phyloP scores from a whole-genome alignment of 116 monocot species.

The Dioscorea cayenensis region DNA sequence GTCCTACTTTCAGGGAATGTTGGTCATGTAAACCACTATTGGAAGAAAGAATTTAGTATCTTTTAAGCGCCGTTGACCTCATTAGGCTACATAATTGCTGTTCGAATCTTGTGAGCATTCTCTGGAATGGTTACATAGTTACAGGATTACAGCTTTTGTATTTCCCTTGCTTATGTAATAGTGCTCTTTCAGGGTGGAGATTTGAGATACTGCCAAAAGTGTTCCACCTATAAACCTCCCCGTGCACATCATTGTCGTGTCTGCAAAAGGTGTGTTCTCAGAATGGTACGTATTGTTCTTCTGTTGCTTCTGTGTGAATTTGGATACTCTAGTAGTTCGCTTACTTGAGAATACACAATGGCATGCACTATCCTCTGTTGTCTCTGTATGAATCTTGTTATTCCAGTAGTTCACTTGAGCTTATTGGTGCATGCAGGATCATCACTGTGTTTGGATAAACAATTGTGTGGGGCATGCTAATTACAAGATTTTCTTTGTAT shows the following conservation, averaged over 20 bases:
- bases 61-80: too few species aligned
- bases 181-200: constrained; percentile 51
- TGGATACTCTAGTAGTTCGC: neutral
- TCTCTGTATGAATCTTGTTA: neutral
- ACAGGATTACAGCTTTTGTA: too few species aligned
- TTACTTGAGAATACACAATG: constrained; percentile 34
- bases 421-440: constrained; percentile 58
- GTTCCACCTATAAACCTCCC: constrained; percentile 78
- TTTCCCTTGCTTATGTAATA: neutral
- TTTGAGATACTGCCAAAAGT: constrained; percentile 77
- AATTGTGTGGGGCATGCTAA: constrained; percentile 93
- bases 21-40: too few species aligned
- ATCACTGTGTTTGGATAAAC: constrained; percentile 96
- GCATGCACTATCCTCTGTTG: constrained; percentile 25
- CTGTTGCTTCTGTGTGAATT: neutral
- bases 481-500: constrained; percentile 86
- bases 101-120: too few species aligned
- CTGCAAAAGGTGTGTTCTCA: constrained; percentile 90
- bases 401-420: neutral
- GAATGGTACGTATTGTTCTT: constrained; percentile 57
- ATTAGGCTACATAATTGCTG: too few species aligned
- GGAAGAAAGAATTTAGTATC: too few species aligned
- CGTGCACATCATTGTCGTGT: constrained; percentile 92
- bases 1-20: too few species aligned
- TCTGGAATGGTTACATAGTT: too few species aligned